Evolutionary conservation across 1,284 basidiomycete genomes (phyloP), one percentile per base, ranked within the genome.

Genomic region (Irpex sp.): DNA sequence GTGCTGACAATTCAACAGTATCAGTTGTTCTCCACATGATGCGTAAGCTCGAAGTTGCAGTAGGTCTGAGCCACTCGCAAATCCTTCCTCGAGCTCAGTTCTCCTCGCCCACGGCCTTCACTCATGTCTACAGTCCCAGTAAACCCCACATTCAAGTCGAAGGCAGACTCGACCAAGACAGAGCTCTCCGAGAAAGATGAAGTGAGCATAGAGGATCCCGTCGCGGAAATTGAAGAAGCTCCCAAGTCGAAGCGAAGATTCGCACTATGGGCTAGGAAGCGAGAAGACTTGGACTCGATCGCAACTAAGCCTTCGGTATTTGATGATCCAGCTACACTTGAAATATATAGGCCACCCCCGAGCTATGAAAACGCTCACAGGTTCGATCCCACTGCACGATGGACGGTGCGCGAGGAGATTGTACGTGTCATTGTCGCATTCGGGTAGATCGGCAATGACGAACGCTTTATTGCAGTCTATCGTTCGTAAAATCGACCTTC

Each of bases 371-470:
- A 86, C 65, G 63, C 78, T 0, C 85, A 88, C 66, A 77, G 85
- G 5, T 90, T 91, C 66, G 84, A 91, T 67, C 81, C 83, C 0
- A 70, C 75, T 16, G 85, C 84, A 23, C 80, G 88, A 4, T 91
- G 89, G 89, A 90, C 87, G 0, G 80, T 79, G 68, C 71, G 81
- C 36, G 88, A 92, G 69, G 88, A 91, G 71, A 76, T 73, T 69
- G 82, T 82, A 58, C 59, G 79, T 62, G 18, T n/a, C 45, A 39
- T 59, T n/a, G 4, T 14, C 37, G 35, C n/a, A 37, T 28, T 18
- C 28, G 39, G 23, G 35, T 28, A 14, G 4, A 28, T 54, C 3
- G 19, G 14, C 23, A 36, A 21, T 60, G 14, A 49, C 21, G 6
- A n/a, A 6, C 57, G 51, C 33, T 33, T 33, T 33, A 33, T 60